Evolutionary conservation across 2,329 filamentous ascomycete species (phyloP), one percentile per base, ranked within the genome.

Genomic region (Aurifilum marmelostoma): DNA sequence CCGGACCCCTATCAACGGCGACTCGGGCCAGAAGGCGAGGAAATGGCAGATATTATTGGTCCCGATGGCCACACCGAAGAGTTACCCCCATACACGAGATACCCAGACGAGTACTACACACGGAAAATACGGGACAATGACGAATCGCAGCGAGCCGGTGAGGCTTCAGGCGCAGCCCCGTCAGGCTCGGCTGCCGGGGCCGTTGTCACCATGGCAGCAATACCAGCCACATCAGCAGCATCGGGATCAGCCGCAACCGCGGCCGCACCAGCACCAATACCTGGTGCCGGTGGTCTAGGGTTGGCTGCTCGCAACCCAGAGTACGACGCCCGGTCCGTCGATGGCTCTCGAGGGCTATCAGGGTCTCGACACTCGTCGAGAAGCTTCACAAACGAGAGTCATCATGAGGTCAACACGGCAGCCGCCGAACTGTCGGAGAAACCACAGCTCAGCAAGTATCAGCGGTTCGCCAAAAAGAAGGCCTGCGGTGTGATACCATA

Each of bases 31-130:
- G 92, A 94, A 68, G 93, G 93, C 65, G 93, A 97, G 79, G 94
- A 97, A 74, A 83, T 88, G n/a, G 93, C 91, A 61, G 94, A 94
- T 77, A 88, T 97, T 66, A 91, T 97, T 65, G 94, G 94, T 1
- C 92, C 92, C 0, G 89, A 97, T 75, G 94, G 94, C 1, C 94
- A 97, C 76, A 91, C 92, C 1, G 95, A 98, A 79, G 93, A 97
- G 78, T 82, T 97, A 24, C 95, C 95, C 16, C 95, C 95, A 0
- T 98, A 98, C 77, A 92, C 93, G 18, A 87, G 93, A 77, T 97
- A 97, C 79, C 93, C 94, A 2, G 92, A 97, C 65, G 91, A 93
- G 68, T 83, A 83, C 0, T 90, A 80, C 79, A 86, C 76, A 76
- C 87, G 78, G 83, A 93, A 87, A 75, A 78, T 81, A 63, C 73